Evolutionary conservation across 2,329 filamentous ascomycete genomes (phyloP), one percentile per base, ranked within the genome.

Genomic region (Phialophora macrospora): DNA sequence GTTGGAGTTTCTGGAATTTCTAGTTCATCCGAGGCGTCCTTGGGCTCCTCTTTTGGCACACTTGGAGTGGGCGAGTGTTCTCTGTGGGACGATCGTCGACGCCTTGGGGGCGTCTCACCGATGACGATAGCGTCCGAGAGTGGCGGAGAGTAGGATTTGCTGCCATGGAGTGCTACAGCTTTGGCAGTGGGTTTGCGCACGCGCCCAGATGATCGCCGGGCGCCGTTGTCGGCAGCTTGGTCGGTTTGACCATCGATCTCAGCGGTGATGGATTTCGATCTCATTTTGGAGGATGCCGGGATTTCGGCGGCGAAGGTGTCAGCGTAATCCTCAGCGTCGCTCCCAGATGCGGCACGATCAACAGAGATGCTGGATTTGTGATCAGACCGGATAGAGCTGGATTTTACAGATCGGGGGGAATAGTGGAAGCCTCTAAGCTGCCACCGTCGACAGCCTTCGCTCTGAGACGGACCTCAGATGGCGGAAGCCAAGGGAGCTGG

Each of bases 141-240:
- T 22, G 65, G 62, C 34, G 64, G 62, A 9, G 64, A 68, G 58
- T 55, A 41, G 17, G 48, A 26, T 54, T 46, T 67, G 48, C 22
- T 52, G 55, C 44, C 59, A 64, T 56, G 30, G 11, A 68, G 58
- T 11, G 66, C 68, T 52, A 66, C 66, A 49, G 66, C 66, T 65
- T 70, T 70, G 54, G 62, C 68, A 12, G 66, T 70, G 22, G 56
- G 68, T 44, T 70, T 70, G 38, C 68, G 58, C 8, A 65, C 32
- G 14, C 68, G 68, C 14, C 64, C 64, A 48, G 66, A 68, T 28
- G 64, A 41, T 54, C 66, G 61, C 32, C 64, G 64, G 51, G 8
- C 22, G 1, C 44, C 60, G 46, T 24, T 20, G 17, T 61, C 46
- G 44, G 8, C 22, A 26, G 48, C 24, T 20, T 48, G 26, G 20